phyloP scores from a whole-genome alignment of 2,329 filamentous ascomycete genomes.

The Colletotrichum sp. region DNA sequence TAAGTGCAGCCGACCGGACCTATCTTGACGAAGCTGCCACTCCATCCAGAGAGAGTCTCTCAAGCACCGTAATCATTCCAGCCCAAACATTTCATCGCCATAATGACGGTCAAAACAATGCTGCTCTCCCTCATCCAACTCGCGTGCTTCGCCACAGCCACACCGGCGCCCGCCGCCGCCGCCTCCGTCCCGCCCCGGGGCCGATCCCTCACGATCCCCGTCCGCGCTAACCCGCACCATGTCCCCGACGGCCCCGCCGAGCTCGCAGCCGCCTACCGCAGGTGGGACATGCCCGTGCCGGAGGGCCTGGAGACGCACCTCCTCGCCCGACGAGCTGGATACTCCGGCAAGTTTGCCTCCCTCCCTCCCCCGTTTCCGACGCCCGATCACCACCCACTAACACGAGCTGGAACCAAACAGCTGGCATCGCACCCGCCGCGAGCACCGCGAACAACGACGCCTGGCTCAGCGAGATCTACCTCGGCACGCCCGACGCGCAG shows the following conservation, averaged over 20 bases:
- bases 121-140: not conserved
- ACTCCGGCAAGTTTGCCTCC: not conserved
- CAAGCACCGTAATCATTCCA: not conserved
- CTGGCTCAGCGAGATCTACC: constrained; percentile 12
- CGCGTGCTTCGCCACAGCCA: not conserved
- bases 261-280: constrained; percentile 7
- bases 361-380: not conserved
- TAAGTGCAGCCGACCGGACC: not conserved
- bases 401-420: not conserved
- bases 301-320: not conserved
- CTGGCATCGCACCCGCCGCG: not conserved
- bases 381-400: too few species aligned
- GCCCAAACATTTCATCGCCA: not conserved
- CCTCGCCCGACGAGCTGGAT: constrained; percentile 2
- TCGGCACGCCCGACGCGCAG: not conserved
- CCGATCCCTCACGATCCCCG: not conserved
- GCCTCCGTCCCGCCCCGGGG: not conserved
- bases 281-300: constrained; percentile 14
- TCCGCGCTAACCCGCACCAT: constrained; percentile 4
- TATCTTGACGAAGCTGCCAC: not conserved
- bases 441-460: not conserved
- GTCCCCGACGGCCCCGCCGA: constrained; percentile 8
- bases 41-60: not conserved
- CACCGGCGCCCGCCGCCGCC: not conserved
- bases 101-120: not conserved